Base-by-base conservation (phyloP, 2,329 filamentous ascomycete species). In the Mariannaea sp. region DNA sequence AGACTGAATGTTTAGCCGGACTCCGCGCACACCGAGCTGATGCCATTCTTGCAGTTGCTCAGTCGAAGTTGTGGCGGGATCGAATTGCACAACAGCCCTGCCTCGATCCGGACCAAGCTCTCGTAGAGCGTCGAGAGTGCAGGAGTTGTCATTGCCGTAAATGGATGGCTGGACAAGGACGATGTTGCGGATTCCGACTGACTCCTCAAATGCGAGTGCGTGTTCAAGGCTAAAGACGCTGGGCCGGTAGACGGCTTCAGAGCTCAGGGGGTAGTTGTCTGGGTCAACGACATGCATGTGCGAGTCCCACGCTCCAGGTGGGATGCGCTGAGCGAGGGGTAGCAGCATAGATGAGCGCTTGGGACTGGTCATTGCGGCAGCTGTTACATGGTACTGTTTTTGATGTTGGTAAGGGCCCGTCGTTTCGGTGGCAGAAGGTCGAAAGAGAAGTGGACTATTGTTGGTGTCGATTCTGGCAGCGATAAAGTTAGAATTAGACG, bases 231-330 rank as follows among this genome's bases (percentile, higher is more conserved):
- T 79, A 60, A 83, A 77, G 10, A 74, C 60, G 3, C 67, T 65
- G 3, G 83, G 82, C 14, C 67, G 69, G 68, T 87, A 86, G 56
- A 73, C 69, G 27, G 83, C 82, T 24, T 70, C 63, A 7, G 73
- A 55, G 20, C 73, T 70, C 7, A 84, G 65, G 1, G 80, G 76
- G 62, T 80, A 86, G 7, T 66, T 65, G 16, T 70, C 62, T 0
- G 80, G 81, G 46, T 84, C 80, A 42, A 85, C 74, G 27, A 86
- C 77, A 65, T 87, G 84, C 80, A 86, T 86, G 65, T 86, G 83
- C 44, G 77, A 80, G 64, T 85, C 82, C 82, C 83, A 86, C 50
- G 82, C 73, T 12, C 72, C 71, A 12, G 57, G 52, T 3, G 79
- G 77, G 49, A 78, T 73, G n/a, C 53, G 55, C 16, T 53, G 42